Evolutionary conservation across 805 yeast species (phyloP).

Genomic region (Candida nitratophila): DNA sequence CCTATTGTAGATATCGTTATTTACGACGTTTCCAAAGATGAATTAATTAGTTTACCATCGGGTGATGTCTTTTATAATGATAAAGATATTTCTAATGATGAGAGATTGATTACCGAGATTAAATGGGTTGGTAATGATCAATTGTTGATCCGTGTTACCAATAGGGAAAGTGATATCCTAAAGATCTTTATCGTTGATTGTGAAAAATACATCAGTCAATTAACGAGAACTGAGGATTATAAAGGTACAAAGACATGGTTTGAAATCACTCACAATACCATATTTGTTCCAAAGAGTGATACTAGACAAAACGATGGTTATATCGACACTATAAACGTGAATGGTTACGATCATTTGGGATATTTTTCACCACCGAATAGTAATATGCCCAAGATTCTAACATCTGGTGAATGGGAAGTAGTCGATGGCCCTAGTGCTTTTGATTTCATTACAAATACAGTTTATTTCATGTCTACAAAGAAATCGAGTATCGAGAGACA

Average conservation of each 20-base stretch:
- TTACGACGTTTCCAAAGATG: slow-evolving; percentile 27
- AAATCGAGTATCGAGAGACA: slow-evolving; percentile 81
- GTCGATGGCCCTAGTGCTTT: slow-evolving; percentile 60
- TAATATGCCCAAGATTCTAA: slow-evolving; percentile 48
- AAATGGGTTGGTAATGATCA: slow-evolving; percentile 56
- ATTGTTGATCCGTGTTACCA: slow-evolving; percentile 50
- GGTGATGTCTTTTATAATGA: slow-evolving; percentile 35
- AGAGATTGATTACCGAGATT: slow-evolving; percentile 57
- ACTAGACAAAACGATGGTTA: slow-evolving; percentile 59
- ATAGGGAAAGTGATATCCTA: slow-evolving; percentile 60
- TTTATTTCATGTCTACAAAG: slow-evolving; percentile 68
- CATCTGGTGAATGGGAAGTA: slow-evolving; percentile 89
- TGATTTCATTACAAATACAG: slow-evolving; percentile 44
- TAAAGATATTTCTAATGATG: slow-evolving; percentile 30
- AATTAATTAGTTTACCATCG: slow-evolving; percentile 12
- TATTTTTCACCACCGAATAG: slow-evolving; percentile 70
- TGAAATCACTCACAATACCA: slow-evolving; percentile 63
- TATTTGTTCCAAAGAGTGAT: slow-evolving; percentile 46
- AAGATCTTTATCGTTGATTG: slow-evolving; percentile 52
- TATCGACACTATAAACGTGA: slow-evolving; percentile 64
- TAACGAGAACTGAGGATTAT: slow-evolving; percentile 42
- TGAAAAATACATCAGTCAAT: slow-evolving; percentile 22
- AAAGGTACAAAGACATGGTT: slow-evolving; percentile 42
- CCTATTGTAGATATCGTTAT: slow-evolving; percentile 56
- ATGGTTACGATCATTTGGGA: slow-evolving; percentile 70